These are phyloP conservation scores for Ogataea corticis DNA, from an alignment of 805 yeast species.

Conservation along the genomic window DNA sequence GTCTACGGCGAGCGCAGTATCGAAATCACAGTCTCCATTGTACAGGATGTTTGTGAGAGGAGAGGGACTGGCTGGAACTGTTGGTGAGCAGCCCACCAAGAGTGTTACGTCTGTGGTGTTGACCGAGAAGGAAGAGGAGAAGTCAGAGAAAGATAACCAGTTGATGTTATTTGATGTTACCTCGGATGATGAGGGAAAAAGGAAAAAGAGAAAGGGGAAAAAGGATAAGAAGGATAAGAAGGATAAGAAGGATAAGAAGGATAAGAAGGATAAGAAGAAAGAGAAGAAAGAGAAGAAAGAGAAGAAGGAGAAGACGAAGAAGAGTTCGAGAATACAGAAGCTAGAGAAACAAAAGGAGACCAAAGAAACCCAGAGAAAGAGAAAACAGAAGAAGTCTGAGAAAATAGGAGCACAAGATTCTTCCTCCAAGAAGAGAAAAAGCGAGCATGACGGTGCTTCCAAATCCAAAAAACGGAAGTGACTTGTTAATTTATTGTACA, in stretches of 20 bases:
- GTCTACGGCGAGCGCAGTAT: conserved; percentile 45
- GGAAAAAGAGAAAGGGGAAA: conserved; percentile 26
- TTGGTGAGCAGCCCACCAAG: conserved; percentile 30
- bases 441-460: conserved; percentile 6
- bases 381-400: conserved; percentile 7
- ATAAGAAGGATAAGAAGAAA: conserved; percentile 17
- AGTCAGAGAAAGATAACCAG: conserved; percentile 18
- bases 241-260: conserved; percentile 24
- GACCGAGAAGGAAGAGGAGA: conserved; percentile 1
- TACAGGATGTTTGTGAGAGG: conserved; percentile 88
- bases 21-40: conserved; percentile 64
- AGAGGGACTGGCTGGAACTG: conserved; percentile 79
- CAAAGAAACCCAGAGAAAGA: conserved; percentile 4
- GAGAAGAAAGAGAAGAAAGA: conserved; percentile 1
- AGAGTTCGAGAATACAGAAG: too few relatives aligned
- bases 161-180: conserved; percentile 25
- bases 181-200: conserved; percentile 22
- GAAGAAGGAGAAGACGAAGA: neutral
- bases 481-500: too few relatives aligned
- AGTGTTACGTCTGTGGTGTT: conserved; percentile 3
- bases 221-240: conserved; percentile 27
- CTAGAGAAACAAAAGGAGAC: conserved; percentile 21
- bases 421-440: conserved; percentile 5
- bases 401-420: conserved; percentile 7
- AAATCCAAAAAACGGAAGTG: conserved; percentile 9